These are phyloP conservation scores for Sclerospora graminicola DNA, from an alignment of 352 stramenopile species.

Conservation along the genomic window DNA sequence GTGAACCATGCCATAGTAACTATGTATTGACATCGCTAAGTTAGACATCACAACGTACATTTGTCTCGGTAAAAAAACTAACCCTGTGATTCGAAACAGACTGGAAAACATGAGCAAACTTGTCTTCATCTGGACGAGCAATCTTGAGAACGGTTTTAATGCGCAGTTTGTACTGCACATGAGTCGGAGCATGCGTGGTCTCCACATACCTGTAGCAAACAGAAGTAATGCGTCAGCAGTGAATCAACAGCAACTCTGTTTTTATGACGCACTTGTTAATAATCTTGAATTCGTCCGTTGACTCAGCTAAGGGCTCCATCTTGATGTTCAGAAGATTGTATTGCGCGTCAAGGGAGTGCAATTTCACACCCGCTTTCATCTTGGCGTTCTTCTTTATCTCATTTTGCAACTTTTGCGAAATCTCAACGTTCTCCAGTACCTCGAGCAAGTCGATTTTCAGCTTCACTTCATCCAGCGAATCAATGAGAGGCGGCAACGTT, in stretches of 20 bases:
- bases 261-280: slow-evolving; percentile 30
- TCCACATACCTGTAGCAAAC: slow-evolving; percentile 35
- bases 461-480: slow-evolving; percentile 51
- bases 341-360: slow-evolving; percentile 51
- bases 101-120: slow-evolving; percentile 30
- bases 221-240: not conserved
- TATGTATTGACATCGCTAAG: not conserved
- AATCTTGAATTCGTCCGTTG: slow-evolving; percentile 33
- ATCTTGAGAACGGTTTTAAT: slow-evolving; percentile 52
- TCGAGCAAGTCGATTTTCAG: slow-evolving; percentile 61
- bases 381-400: slow-evolving; percentile 37
- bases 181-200: slow-evolving; percentile 48
- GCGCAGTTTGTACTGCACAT: slow-evolving; percentile 51
- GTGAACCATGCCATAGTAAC: not conserved
- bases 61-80: not conserved
- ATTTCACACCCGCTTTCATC: slow-evolving; percentile 7
- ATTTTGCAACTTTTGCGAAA: slow-evolving; percentile 45
- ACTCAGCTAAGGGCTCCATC: slow-evolving; percentile 31
- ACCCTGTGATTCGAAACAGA: slow-evolving; percentile 53
- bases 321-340: slow-evolving; percentile 45
- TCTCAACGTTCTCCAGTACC: slow-evolving; percentile 53
- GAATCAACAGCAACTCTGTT: not conserved
- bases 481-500: slow-evolving; percentile 40
- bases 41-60: not conserved
- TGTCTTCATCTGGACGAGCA: slow-evolving; percentile 32